phyloP scores from a whole-genome alignment of 768 basidiomycete species.

The Gloeopeniophorella convolvens region DNA sequence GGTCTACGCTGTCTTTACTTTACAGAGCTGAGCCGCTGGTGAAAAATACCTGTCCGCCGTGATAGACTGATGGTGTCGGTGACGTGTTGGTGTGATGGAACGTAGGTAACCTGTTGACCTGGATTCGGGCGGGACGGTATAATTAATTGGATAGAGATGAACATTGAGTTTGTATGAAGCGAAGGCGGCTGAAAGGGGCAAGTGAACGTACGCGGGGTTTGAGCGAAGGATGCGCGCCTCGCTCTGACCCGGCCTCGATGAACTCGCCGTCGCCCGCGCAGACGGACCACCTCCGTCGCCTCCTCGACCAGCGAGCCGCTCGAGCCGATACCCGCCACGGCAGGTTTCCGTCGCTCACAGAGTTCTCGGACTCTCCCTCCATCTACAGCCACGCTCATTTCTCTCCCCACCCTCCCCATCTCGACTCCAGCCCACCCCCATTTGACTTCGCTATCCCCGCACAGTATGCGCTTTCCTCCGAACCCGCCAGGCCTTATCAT shows the following conservation, averaged over 20 bases:
- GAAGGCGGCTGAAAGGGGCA: too few relatives aligned
- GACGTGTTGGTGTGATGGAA: too few relatives aligned
- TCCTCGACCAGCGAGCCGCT: conserved; percentile 49
- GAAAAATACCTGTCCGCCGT: too few relatives aligned
- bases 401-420: conserved; percentile 40
- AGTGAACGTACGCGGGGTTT: too few relatives aligned
- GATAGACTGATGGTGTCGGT: too few relatives aligned
- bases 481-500: conserved; percentile 20
- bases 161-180: too few relatives aligned
- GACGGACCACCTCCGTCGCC: conserved; percentile 42
- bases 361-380: conserved; percentile 62
- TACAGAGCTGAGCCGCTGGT: too few relatives aligned
- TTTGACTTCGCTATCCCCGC: conserved; percentile 27
- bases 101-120: too few relatives aligned
- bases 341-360: conserved; percentile 49
- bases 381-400: conserved; percentile 57
- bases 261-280: conserved; percentile 33
- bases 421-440: conserved; percentile 24
- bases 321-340: conserved; percentile 40
- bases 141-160: too few relatives aligned
- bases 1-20: too few relatives aligned
- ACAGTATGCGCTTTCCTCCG: conserved; percentile 15
- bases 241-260: conserved; percentile 32
- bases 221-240: too few relatives aligned
- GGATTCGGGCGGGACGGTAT: too few relatives aligned